phyloP scores from a whole-genome alignment of 2,329 filamentous ascomycete genomes.

The Nemania sp. region DNA sequence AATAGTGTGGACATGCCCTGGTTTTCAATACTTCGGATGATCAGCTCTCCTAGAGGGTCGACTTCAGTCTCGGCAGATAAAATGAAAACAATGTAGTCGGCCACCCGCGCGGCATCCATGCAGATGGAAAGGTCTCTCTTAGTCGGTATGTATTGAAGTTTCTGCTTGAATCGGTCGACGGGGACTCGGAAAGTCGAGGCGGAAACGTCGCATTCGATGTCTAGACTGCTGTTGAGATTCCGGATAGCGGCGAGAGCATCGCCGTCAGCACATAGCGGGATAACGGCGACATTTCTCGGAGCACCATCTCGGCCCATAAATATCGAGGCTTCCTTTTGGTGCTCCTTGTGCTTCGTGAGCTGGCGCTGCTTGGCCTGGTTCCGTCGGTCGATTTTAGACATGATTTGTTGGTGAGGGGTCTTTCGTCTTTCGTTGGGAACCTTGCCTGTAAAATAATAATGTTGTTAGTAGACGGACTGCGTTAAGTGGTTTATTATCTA shows the following conservation, averaged over 20 bases:
- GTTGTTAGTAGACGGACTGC: background rate
- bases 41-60: conserved; percentile 84
- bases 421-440: conserved; percentile 84
- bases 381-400: conserved; percentile 95
- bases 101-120: conserved; percentile 86
- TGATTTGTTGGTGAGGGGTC: conserved; percentile 94
- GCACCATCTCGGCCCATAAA: conserved; percentile 90
- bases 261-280: conserved; percentile 82
- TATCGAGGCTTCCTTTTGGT: conserved; percentile 80
- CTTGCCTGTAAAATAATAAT: conserved; percentile 71
- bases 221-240: conserved; percentile 81
- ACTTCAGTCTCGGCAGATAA: conserved; percentile 86
- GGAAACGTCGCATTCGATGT: conserved; percentile 75
- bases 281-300: conserved; percentile 86
- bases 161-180: conserved; percentile 95
- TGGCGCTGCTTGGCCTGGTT: conserved; percentile 96
- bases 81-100: conserved; percentile 91
- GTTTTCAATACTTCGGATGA: conserved; percentile 88
- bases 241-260: conserved; percentile 75
- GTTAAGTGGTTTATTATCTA: background rate
- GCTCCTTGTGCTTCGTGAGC: conserved; percentile 83
- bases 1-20: conserved; percentile 96
- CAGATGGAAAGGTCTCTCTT: conserved; percentile 80
- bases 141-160: conserved; percentile 83
- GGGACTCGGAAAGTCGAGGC: conserved; percentile 72